Base-by-base conservation (phyloP, 2,329 filamentous ascomycete genomes). In the Zalaria sp. region DNA sequence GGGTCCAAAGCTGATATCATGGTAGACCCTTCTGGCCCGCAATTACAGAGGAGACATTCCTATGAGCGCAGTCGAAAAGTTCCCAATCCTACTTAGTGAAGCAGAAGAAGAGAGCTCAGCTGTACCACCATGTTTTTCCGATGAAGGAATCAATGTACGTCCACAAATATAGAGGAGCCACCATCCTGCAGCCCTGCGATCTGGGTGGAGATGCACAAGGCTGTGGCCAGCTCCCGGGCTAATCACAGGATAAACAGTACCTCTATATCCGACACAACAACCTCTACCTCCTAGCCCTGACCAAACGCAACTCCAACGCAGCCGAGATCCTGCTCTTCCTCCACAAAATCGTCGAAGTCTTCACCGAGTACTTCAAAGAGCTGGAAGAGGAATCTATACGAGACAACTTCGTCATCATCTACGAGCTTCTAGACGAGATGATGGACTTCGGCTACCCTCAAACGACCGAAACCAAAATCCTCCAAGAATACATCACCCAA, bases 381-480 rank as follows among this genome's bases (percentile, higher is more conserved):
- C 74, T 98, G 46, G 91, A 98, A 64, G 91, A 98, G 64, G 91
- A 98, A 66, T 94, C 86, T 54, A 98, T 98, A 61, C 79, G 91
- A 54, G 91, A 98, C 71, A 98, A 98, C 69, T 98, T 98, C 60
- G 91, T 98, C 62, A 80, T 98, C 59, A 98, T 98, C 58, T 98
- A 98, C 71, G 91, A 98, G 66, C 68, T 98, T 47, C 76, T 98
- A 48, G 91, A 98, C 59, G 91, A 98, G 70, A 98, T 98, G 91
- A 98, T 98, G 91, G 91, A 98, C 66, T 98, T 98, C 71, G 91
- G 91, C 49, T 95, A 98, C 62, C 91, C 91, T 4, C 91, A 98
- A 64, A 98, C 91, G 6, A 98, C 91, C 51, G 91, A 98, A 64
- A 85, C 79, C 62, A 98, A 98, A 75, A 98, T 98, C 61, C 69